Base-by-base conservation (phyloP, 306 rosid genomes). In the Astragalus membranaceus region DNA sequence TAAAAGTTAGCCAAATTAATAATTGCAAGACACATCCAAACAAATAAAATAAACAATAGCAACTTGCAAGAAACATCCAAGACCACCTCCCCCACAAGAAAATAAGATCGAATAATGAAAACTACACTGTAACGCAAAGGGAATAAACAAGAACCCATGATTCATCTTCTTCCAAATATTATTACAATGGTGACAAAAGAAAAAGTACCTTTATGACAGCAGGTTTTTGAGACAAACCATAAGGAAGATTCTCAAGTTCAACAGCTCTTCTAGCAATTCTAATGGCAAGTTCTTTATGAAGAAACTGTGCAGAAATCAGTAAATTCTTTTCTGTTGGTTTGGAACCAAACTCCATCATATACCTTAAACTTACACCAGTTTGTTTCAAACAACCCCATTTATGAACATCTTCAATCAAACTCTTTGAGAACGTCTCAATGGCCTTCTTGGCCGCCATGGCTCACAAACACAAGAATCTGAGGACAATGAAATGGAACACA, bases 311-410 rank as follows among this genome's bases (percentile, higher is more conserved):
- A 11, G 98, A 87, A 46, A 92, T 76, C 1, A 89, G 55, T 70
- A 92, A 61, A 79, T 89, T 86, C 56, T 63, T 79, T 0, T 47
- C 5, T 6, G 75, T 73, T 1, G 96, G 96, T 35, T 69, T 71
- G 4, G 85, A 87, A 42, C 98, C 96, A 37, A 92, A 92, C 41
- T 89, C 95, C 96, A 86, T 92, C 98, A 92, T 92, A 76, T 92
- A 85, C 82, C 87, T 74, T 76, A 92, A 81, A 36, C 92, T 88
- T 1, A 92, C 98, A 26, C 96, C 96, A 1, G 88, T 92, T 76
- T 88, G 95, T 81, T 83, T 86, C 89, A 88, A 30, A 67, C 92
- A 78, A 3, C 95, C 98, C 92, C 95, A 92, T 84, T 59, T 85
- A 6, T 86, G 83, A 11, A 89, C 89, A n/a, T 89, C 98, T 4